phyloP scores from a whole-genome alignment of 768 basidiomycete species.

The Phallus indusiatus region DNA sequence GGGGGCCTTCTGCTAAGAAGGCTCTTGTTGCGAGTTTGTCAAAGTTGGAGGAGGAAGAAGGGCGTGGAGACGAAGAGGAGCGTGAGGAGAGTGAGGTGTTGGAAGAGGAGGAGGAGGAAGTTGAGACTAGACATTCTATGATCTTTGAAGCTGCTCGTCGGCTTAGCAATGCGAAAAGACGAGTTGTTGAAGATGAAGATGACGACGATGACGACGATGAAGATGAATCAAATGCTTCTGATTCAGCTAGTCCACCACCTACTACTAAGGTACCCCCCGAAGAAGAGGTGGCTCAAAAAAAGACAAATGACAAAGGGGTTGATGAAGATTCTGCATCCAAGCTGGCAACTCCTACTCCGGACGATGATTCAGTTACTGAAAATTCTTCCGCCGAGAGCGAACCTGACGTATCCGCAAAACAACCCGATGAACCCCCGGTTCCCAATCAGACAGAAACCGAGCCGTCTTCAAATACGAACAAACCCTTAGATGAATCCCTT shows the following conservation, averaged over 20 bases:
- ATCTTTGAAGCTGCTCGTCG: conserved; percentile 20
- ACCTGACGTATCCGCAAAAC: too few relatives aligned
- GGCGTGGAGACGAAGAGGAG: conserved; percentile 9
- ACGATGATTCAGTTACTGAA: background rate
- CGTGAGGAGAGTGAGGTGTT: conserved; percentile 19
- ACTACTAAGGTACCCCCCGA: background rate
- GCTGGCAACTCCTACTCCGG: background rate
- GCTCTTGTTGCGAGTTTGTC: background rate
- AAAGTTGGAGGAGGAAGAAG: background rate
- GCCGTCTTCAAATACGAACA: background rate
- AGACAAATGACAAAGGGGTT: background rate
- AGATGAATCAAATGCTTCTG: conserved; percentile 16
- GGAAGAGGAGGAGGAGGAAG: conserved; percentile 25
- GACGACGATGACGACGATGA: conserved; percentile 16
- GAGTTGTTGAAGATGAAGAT: conserved; percentile 20
- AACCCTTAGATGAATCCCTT: background rate
- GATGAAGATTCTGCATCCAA: background rate
- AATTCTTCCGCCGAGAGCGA: background rate
- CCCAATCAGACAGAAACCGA: too few relatives aligned
- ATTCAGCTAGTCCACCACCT: background rate
- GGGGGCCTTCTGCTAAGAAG: conserved; percentile 27
- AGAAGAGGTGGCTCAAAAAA: background rate
- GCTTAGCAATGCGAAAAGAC: conserved; percentile 23
- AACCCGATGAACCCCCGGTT: background rate
- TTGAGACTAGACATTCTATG: conserved; percentile 20